Percentiles rank a stretch among this genome's conserved stretches.
Evolutionary conservation across 2,329 filamentous ascomycete genomes (phyloP).

Genomic region (Aspergillus sp.): DNA sequence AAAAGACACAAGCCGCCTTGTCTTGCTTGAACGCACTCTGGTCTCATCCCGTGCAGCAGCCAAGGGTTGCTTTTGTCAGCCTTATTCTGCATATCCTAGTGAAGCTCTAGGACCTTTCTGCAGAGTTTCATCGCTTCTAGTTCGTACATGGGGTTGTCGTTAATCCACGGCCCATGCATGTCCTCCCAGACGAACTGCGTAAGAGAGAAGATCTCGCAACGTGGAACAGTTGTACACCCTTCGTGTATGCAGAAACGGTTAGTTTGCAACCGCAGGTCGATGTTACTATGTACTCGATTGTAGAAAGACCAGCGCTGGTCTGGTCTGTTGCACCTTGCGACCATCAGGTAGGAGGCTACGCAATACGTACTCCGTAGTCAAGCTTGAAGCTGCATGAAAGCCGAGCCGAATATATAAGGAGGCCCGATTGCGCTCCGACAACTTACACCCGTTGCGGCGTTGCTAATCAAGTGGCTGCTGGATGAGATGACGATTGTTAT

Average conservation of each 20-base stretch:
- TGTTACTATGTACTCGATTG: neutral
- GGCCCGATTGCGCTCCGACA: neutral
- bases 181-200: slow-evolving; percentile 7
- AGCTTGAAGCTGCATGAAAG: neutral
- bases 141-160: slow-evolving; percentile 10
- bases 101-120: neutral
- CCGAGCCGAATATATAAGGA: neutral
- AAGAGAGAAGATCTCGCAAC: slow-evolving; percentile 17
- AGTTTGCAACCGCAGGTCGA: neutral
- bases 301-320: neutral
- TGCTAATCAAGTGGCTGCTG: neutral
- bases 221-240: slow-evolving; percentile 13
- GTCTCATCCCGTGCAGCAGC: neutral
- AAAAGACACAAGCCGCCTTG: neutral
- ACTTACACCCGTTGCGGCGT: neutral
- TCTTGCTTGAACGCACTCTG: no score
- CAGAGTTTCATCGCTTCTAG: neutral
- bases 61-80: neutral
- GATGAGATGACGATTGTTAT: neutral
- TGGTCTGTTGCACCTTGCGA: neutral
- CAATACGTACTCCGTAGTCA: neutral
- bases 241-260: neutral
- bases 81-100: neutral
- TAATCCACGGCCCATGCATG: slow-evolving; percentile 6
- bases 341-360: neutral